Conservation (phyloP, 306 rosid genomes). For the Cucurbita maxima region DNA sequence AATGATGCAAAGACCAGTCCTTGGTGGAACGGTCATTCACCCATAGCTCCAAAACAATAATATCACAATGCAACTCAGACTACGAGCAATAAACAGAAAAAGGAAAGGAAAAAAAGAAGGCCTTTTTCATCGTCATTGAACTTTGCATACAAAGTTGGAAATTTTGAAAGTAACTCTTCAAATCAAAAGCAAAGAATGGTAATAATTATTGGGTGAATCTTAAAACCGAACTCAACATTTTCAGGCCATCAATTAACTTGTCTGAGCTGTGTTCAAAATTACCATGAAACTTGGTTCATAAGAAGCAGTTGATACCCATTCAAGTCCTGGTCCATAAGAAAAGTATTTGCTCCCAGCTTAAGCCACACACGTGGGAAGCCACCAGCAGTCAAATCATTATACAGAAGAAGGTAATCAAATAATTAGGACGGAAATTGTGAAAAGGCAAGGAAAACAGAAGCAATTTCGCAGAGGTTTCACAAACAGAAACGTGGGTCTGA, state of each 20-base stretch:
- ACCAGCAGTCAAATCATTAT: background rate
- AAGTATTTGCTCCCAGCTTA: background rate
- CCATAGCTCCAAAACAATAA: conserved; percentile 4
- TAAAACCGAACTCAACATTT: background rate
- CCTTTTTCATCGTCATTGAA: conserved; percentile 1
- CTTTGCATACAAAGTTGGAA: background rate
- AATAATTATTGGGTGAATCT: background rate
- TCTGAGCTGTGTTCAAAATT: background rate
- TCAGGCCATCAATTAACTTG: background rate
- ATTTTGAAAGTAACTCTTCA: background rate
- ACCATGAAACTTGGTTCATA: background rate
- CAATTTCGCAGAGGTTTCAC: background rate
- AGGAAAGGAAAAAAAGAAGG: background rate
- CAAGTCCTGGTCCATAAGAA: background rate
- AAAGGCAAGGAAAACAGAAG: background rate
- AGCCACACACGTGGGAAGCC: background rate
- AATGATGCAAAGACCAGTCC: background rate
- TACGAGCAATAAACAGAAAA: background rate
- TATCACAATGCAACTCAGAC: background rate
- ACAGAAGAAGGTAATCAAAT: conserved; percentile 5
- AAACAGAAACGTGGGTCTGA: background rate
- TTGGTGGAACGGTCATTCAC: background rate
- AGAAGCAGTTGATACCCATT: background rate
- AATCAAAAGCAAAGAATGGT: background rate
- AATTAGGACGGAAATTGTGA: background rate